These are phyloP conservation scores for Starmera pachycereana DNA, from an alignment of 805 yeast species.

Conservation along the genomic window DNA sequence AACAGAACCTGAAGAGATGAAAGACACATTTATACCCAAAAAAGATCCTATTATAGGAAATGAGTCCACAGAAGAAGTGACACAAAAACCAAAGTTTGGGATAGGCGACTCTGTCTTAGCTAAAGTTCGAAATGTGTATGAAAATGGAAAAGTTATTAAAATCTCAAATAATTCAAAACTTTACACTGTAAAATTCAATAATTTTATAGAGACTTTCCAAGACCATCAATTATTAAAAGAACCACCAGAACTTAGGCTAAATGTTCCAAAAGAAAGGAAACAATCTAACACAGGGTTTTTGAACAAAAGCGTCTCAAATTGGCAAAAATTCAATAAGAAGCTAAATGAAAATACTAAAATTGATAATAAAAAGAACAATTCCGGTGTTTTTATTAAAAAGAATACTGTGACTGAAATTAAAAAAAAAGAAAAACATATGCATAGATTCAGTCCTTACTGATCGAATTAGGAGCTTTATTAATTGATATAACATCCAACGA, in stretches of 20 bases:
- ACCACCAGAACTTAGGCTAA: slow-evolving; percentile 5
- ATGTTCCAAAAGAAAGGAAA: neutral
- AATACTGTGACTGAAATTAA: slow-evolving; percentile 4
- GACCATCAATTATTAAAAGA: slow-evolving; percentile 5
- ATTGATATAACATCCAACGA: neutral
- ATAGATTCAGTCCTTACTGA: slow-evolving; percentile 13
- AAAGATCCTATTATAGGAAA: neutral
- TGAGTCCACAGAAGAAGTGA: neutral
- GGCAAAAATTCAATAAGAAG: slow-evolving; percentile 13
- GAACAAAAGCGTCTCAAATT: slow-evolving; percentile 9
- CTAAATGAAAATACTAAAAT: slow-evolving; percentile 1
- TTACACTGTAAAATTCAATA: neutral
- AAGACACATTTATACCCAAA: too few species aligned
- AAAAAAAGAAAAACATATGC: slow-evolving; percentile 1
- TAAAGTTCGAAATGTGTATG: slow-evolving; percentile 9
- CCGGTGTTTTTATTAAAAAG: slow-evolving; percentile 8
- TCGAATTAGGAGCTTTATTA: neutral
- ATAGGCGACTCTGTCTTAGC: slow-evolving; percentile 11
- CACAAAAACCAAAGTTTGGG: neutral
- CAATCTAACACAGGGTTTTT: slow-evolving; percentile 6
- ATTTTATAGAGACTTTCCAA: slow-evolving; percentile 5
- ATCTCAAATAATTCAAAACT: slow-evolving; percentile 2
- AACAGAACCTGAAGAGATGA: slow-evolving; percentile 1
- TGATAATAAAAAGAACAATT: neutral
- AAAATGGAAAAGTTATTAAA: slow-evolving; percentile 7